Evolutionary conservation across 106 monocot species (phyloP), one percentile per base, ranked within the genome.

Genomic region (Cymbidium sinense): DNA sequence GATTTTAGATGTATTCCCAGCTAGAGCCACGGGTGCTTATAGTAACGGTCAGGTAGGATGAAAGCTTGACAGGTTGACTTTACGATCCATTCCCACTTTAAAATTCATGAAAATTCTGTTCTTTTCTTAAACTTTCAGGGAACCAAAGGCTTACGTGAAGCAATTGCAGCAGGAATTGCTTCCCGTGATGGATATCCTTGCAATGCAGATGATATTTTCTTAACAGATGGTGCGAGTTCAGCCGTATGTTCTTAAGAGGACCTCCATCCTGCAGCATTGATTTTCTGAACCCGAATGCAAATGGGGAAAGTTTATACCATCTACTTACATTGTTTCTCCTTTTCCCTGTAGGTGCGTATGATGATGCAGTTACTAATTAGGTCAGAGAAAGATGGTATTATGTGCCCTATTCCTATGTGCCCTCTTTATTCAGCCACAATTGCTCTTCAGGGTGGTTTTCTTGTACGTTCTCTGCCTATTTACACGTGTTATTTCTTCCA

Each of bases 391-490:
- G 96, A 96, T 84, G 96, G 93, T 18, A 96, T 96, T 76, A 86
- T 96, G 43, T 96, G 96, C 77, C 96, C 96, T 19, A 91, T 96
- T 65, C 96, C 96, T 82, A 93, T 93, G 50, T 96, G 93, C 51
- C 96, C 96, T 27, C 54, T 96, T 70, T 96, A 96, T 85, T 96
- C 96, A 65, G 96, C 96, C 23, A 93, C 96, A 27, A 96, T 96
- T 65, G 89, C 91, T 44, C 93, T 96, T 52, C 96, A 96, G 73
- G 96, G 93, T 84, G 96, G 96, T 76, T 77, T 88, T 80, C 93
- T 96, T 81, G 96, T 96, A 93, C 64, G 88, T 83, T 80, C 36
- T 39, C 67, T 52, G 7, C 36, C 35, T 28, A 15, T 47, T 47
- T 13, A 15, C 15, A 47, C 47, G 17, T 13, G 11, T 47, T 13